Conservation (phyloP, 2,329 filamentous ascomycete genomes). For the Botryotinia convoluta region DNA sequence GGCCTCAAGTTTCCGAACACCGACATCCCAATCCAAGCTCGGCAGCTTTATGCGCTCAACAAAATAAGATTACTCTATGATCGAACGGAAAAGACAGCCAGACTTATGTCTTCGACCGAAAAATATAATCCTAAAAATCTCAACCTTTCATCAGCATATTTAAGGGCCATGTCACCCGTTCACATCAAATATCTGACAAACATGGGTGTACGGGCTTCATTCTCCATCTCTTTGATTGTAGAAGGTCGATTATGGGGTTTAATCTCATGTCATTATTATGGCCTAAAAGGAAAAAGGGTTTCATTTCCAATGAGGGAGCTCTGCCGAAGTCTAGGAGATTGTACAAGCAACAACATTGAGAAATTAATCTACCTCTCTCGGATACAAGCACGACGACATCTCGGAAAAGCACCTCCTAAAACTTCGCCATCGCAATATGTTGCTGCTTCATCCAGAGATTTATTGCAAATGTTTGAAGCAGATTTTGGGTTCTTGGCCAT, state of each 20-base stretch:
- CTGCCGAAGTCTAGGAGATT: conserved; percentile 58
- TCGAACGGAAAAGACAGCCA: conserved; percentile 72
- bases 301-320: conserved; percentile 59
- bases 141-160: conserved; percentile 68
- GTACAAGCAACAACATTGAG: conserved; percentile 52
- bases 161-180: conserved; percentile 87
- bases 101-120: conserved; percentile 73
- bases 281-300: conserved; percentile 55
- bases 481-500: conserved; percentile 73
- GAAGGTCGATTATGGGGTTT: conserved; percentile 85
- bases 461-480: conserved; percentile 28
- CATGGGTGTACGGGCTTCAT: conserved; percentile 86
- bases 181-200: conserved; percentile 83
- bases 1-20: conserved; percentile 85
- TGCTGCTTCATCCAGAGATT: conserved; percentile 26
- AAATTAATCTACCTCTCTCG: conserved; percentile 23
- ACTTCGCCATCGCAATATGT: conserved; percentile 26
- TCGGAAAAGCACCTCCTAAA: conserved; percentile 14
- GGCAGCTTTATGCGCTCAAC: conserved; percentile 84
- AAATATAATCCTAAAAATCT: conserved; percentile 72
- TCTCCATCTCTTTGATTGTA: conserved; percentile 90
- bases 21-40: conserved; percentile 81
- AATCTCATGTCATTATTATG: conserved; percentile 83
- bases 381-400: conserved; percentile 23
- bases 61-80: conserved; percentile 87